A percentile compares a stretch with the other conserved stretches of the same genome.
phyloP scores from a whole-genome alignment of 129 eudicot genomes.

The Scalesia atractyloides region DNA sequence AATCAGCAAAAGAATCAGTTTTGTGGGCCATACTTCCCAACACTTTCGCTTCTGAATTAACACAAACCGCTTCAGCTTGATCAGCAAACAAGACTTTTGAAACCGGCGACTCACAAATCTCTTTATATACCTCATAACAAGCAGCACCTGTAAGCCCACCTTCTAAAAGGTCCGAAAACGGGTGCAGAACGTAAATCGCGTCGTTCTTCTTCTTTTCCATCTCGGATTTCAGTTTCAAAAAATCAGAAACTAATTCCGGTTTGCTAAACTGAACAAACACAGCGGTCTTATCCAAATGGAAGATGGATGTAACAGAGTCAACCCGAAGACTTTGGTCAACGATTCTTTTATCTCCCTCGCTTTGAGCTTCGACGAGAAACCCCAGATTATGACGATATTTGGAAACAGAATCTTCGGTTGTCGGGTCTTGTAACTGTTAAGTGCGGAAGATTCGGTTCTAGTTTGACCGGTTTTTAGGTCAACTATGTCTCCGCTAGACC shows the following conservation, averaged over 20 bases:
- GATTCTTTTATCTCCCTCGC: constrained; percentile 60
- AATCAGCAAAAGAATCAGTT: not conserved
- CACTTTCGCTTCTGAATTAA: constrained; percentile 34
- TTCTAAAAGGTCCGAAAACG: constrained; percentile 70
- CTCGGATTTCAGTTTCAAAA: constrained; percentile 52
- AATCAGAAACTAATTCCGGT: constrained; percentile 54
- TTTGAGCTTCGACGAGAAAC: constrained; percentile 58
- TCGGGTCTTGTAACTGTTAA: constrained; percentile 27
- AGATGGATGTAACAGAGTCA: constrained; percentile 55
- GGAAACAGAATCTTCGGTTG: constrained; percentile 39
- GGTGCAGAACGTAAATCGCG: constrained; percentile 77
- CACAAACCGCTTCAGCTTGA: constrained; percentile 68
- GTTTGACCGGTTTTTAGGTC: constrained; percentile 61
- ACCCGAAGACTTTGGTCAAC: constrained; percentile 63
- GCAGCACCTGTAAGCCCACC: constrained; percentile 60
- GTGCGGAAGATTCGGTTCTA: constrained; percentile 38
- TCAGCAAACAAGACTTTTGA: constrained; percentile 73
- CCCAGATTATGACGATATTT: constrained; percentile 76
- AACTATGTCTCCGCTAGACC: constrained; percentile 75
- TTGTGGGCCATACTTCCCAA: constrained; percentile 18
- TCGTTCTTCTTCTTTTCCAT: constrained; percentile 52
- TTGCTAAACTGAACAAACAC: constrained; percentile 73
- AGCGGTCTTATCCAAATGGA: constrained; percentile 73
- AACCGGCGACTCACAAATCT: constrained; percentile 66
- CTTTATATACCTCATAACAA: constrained; percentile 67